Evolutionary conservation across 176 grass and related monocot species (phyloP).

Genomic region (Aegilops speltoides): DNA sequence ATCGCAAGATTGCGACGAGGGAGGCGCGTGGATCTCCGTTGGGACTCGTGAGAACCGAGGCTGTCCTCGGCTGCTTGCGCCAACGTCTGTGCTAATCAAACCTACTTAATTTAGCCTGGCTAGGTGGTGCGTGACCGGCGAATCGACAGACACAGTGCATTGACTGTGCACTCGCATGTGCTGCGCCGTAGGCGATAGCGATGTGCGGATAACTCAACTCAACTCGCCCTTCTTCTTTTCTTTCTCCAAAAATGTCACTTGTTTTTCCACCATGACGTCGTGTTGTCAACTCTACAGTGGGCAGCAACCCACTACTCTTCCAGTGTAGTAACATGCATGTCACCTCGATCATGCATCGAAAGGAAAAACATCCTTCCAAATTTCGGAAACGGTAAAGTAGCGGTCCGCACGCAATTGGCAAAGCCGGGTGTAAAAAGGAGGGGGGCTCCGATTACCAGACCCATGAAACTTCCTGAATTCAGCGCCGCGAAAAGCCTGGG

Average conservation of each 20-base stretch:
- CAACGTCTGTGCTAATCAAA: not conserved
- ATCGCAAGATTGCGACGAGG: constrained; percentile 14
- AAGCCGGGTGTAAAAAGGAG: not conserved
- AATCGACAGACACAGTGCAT: not conserved
- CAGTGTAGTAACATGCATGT: not conserved
- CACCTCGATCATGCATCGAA: not conserved
- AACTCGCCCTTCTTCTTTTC: not conserved
- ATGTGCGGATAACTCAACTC: not conserved
- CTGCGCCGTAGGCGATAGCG: constrained; percentile 9
- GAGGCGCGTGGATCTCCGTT: not conserved
- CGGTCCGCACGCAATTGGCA: not conserved
- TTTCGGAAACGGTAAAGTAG: not conserved
- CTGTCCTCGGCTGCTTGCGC: not conserved
- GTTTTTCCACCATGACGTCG: not conserved
- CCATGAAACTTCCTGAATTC: not conserved
- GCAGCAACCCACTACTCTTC: not conserved
- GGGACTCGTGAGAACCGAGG: not conserved
- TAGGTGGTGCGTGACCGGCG: not conserved
- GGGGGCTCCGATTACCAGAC: not conserved
- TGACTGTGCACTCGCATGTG: constrained; percentile 17
- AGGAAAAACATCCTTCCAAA: not conserved
- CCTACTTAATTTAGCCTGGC: not conserved
- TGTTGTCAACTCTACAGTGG: constrained; percentile 15
- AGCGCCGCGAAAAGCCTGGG: not conserved
- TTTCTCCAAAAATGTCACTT: not conserved